Base-by-base conservation (phyloP, 208 protist species). In the Leishmania martiniquensis region DNA sequence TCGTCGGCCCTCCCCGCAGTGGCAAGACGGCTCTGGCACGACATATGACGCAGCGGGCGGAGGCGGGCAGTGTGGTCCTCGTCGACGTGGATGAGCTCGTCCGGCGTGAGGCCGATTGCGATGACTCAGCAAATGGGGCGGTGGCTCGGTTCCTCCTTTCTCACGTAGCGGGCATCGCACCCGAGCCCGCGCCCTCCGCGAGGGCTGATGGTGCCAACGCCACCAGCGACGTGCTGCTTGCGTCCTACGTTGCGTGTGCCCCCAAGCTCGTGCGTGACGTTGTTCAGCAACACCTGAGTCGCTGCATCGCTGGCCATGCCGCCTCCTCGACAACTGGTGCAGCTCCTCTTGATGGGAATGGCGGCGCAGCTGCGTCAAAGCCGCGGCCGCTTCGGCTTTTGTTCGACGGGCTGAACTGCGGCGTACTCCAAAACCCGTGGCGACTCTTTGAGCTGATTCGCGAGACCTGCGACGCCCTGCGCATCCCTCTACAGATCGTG, bases 1-100 rank as follows among this genome's bases (percentile, higher is more conserved):
- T 98, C 63, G 77, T 91, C 22, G 95, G 95, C 0, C 93, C 95
- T 10, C 91, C 95, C 25, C 81, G 87, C 66, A 86, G 89, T 32
- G 93, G 92, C 9, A 97, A 97, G 77, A 91, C 92, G 13, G 89
- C 85, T 4, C 79, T 96, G 63, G 86, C 91, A 34, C 52, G 54
- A 52, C 69, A 73, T 65, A 86, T 98, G 42, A 32, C 75, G 29
- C 13, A 85, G 37, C 7, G 34, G 22, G 34, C 22, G 47, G 74
- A 77, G 20, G n/a, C 17, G 32, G 1, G 65, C 70, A 68, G 60
- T 78, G 42, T 77, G 62, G 20, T 83, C 84, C 59, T 68, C 63
- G 67, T 96, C 0, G 83, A 93, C 49, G 63, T 94, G 5, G 86
- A 96, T 69, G 77, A 83, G 25, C 83, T 96, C 63, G 66, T 96